A percentile compares a stretch with the other conserved stretches of the same genome.
Evolutionary conservation across 305 asterid genomes (phyloP).

Genomic region (Coffea humblotiana): DNA sequence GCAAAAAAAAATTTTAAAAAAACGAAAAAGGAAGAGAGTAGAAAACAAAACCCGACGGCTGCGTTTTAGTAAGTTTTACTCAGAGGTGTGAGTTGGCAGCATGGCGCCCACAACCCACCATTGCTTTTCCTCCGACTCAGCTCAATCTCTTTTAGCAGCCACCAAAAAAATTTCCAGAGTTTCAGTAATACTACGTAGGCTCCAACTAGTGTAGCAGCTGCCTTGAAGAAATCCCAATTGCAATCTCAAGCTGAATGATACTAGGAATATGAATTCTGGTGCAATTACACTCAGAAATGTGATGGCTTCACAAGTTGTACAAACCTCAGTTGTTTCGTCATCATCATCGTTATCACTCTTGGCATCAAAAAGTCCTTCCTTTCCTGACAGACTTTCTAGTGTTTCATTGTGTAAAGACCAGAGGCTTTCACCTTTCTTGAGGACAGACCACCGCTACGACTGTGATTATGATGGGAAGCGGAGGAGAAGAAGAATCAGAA

Average conservation of each 20-base stretch:
- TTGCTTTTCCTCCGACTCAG: neutral
- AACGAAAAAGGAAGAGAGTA: too few relatives aligned
- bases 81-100: neutral
- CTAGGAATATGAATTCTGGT: neutral
- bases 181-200: too few relatives aligned
- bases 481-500: neutral
- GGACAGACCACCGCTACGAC: neutral
- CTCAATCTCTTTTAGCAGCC: slow-evolving; percentile 15
- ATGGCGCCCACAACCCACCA: neutral
- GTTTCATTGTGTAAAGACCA: slow-evolving; percentile 1
- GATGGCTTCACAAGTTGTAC: slow-evolving; percentile 30
- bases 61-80: neutral
- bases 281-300: neutral
- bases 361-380: neutral
- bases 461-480: too few relatives aligned
- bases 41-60: too few relatives aligned
- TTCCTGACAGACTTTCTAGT: neutral
- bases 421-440: slow-evolving; percentile 4
- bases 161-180: neutral
- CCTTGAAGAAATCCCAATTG: neutral
- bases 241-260: neutral
- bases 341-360: slow-evolving; percentile 13
- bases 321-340: slow-evolving; percentile 10
- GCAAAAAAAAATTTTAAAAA: too few relatives aligned
- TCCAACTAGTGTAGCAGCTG: too few relatives aligned